Conservation (phyloP, 352 stramenopile genomes). For the Phytophthora sp. region DNA sequence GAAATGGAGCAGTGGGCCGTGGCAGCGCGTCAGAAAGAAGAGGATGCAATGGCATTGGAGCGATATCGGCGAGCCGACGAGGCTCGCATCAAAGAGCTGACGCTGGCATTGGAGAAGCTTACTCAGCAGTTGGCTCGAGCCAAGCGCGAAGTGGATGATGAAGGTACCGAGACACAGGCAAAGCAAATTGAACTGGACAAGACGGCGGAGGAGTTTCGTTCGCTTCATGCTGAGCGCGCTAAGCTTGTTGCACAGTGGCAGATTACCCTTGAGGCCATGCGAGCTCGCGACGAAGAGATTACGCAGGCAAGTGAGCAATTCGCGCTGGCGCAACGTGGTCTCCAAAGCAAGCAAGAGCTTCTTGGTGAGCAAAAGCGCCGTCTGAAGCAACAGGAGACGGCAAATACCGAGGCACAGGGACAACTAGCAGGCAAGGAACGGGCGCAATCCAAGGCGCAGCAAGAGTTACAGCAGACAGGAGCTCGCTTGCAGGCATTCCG, state of each 20-base stretch:
- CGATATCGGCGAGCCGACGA: conserved; percentile 95
- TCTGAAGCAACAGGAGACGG: conserved; percentile 85
- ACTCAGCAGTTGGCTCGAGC: conserved; percentile 87
- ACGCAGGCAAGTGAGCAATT: conserved; percentile 91
- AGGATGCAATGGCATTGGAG: conserved; percentile 93
- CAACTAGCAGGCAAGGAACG: conserved; percentile 77
- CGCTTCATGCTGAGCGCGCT: conserved; percentile 93
- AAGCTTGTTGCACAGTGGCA: conserved; percentile 96
- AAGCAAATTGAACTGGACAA: conserved; percentile 97
- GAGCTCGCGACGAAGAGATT: conserved; percentile 93
- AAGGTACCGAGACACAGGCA: conserved; percentile 93
- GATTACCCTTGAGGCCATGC: conserved; percentile 93
- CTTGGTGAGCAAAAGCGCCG: conserved; percentile 79
- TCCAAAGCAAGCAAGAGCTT: conserved; percentile 70
- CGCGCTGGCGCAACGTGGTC: conserved; percentile 59
- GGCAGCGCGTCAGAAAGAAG: conserved; percentile 95
- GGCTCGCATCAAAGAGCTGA: conserved; percentile 95
- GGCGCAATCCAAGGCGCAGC: conserved; percentile 69
- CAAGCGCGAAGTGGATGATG: conserved; percentile 75
- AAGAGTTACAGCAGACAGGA: conserved; percentile 66
- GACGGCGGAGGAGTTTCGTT: conserved; percentile 93
- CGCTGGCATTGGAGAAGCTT: conserved; percentile 93
- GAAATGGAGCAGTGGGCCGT: conserved; percentile 97
- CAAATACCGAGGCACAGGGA: conserved; percentile 84
- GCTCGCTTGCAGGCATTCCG: conserved; percentile 81